Percentiles rank a stretch among this genome's conserved stretches.
Evolutionary conservation across 192 early-diverging fungal genomes (phyloP).

Genomic region (Geranomyces variabilis): DNA sequence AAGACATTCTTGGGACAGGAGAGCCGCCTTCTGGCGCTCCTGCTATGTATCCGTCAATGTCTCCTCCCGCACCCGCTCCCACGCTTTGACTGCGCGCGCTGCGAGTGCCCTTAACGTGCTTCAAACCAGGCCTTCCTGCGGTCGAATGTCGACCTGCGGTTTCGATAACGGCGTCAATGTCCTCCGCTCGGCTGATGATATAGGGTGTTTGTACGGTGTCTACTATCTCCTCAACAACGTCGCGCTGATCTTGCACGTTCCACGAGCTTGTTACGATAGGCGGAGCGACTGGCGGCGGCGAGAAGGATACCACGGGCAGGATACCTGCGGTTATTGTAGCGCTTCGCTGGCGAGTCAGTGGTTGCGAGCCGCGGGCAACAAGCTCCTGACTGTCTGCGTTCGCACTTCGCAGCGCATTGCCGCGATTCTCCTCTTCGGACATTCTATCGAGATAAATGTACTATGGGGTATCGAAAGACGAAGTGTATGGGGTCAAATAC

Average conservation of each 20-base stretch:
- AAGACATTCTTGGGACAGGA: not conserved
- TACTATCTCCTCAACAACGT: not conserved
- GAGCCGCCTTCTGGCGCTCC: not conserved
- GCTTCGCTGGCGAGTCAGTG: too few species aligned
- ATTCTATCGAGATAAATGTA: too few species aligned
- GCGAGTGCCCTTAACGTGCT: not conserved
- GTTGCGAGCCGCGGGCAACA: too few species aligned
- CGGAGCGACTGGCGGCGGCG: not conserved
- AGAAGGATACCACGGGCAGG: not conserved
- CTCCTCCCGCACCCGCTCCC: not conserved
- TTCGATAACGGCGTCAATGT: constrained; percentile 20
- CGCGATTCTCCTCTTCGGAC: too few species aligned
- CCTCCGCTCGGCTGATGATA: constrained; percentile 21
- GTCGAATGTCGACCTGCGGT: not conserved
- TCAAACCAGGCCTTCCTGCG: not conserved
- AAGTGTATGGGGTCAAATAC: too few species aligned
- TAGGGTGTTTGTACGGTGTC: not conserved
- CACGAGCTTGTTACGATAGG: not conserved
- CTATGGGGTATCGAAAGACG: too few species aligned
- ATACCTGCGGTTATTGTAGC: too few species aligned
- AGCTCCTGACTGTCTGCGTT: too few species aligned
- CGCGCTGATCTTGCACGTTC: not conserved
- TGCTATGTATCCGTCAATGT: constrained; percentile 9
- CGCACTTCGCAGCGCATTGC: too few species aligned
- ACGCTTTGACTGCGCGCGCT: constrained; percentile 5